These are phyloP conservation scores for Glaciozyma antarctica DNA, from an alignment of 768 basidiomycete genomes.

Conservation along the genomic window DNA sequence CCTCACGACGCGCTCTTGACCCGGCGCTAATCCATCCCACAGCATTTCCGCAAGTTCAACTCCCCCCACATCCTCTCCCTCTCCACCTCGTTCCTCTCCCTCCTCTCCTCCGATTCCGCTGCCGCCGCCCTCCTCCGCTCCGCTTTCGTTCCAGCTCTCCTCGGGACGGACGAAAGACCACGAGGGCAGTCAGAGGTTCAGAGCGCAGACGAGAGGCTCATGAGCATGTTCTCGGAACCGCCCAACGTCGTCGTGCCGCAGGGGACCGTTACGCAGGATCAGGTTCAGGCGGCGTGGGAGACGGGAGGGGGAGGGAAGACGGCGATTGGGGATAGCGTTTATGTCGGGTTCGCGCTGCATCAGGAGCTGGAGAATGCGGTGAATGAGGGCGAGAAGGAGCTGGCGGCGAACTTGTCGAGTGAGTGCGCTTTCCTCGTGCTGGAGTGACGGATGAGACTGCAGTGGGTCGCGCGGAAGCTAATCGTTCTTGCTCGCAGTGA, in stretches of 20 bases:
- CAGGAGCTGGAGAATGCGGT: slow-evolving; percentile 16
- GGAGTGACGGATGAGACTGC: not conserved
- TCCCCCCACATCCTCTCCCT: slow-evolving; percentile 4
- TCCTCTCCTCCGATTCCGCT: slow-evolving; percentile 13
- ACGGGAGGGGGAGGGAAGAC: too few species aligned
- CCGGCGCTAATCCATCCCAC: not conserved
- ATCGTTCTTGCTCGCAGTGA: slow-evolving; percentile 2
- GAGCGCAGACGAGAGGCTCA: slow-evolving; percentile 5
- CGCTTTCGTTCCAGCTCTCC: slow-evolving; percentile 22
- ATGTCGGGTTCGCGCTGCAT: slow-evolving; percentile 4
- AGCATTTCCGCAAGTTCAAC: slow-evolving; percentile 13
- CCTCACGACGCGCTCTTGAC: too few species aligned
- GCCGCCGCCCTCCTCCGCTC: slow-evolving; percentile 6
- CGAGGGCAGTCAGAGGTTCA: not conserved
- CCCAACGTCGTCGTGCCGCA: slow-evolving; percentile 17
- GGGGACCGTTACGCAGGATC: slow-evolving; percentile 6
- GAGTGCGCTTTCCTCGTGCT: not conserved
- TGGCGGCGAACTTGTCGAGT: slow-evolving; percentile 22
- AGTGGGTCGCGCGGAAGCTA: not conserved
- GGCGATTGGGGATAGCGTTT: slow-evolving; percentile 4
- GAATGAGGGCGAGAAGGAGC: slow-evolving; percentile 9
- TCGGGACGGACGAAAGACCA: not conserved
- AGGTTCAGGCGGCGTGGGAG: slow-evolving; percentile 12
- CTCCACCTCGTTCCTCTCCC: slow-evolving; percentile 11
- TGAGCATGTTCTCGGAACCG: not conserved